Percentiles rank a stretch among this genome's conserved stretches.
Evolutionary conservation across 2,329 filamentous ascomycete genomes (phyloP).

Genomic region (Blastomyces silverae): DNA sequence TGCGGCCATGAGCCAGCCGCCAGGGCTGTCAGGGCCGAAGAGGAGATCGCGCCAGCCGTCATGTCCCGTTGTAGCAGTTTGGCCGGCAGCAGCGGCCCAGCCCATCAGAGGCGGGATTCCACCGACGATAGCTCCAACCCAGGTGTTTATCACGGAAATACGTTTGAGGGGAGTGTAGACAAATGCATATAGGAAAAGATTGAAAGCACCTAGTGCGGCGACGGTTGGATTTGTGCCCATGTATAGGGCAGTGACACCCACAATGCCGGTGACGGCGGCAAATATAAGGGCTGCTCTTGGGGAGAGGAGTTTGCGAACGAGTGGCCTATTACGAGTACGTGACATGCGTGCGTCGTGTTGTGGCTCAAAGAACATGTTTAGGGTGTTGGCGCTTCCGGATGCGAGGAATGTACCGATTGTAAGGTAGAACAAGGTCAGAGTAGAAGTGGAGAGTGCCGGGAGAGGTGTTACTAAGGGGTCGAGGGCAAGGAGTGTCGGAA

Average conservation of each 20-base stretch:
- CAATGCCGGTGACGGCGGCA: constrained; percentile 62
- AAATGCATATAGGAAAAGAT: constrained; percentile 84
- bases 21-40: constrained; percentile 60
- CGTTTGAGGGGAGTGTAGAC: constrained; percentile 91
- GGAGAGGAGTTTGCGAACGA: constrained; percentile 74
- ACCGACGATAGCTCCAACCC: constrained; percentile 87
- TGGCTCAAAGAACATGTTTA: constrained; percentile 97
- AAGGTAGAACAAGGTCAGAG: constrained; percentile 85
- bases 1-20: constrained; percentile 81
- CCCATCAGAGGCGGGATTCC: constrained; percentile 96
- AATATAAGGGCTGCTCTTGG: constrained; percentile 67
- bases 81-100: constrained; percentile 89
- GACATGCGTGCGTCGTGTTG: constrained; percentile 87
- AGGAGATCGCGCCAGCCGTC: constrained; percentile 73
- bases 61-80: constrained; percentile 64
- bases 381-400: constrained; percentile 81
- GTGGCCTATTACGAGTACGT: constrained; percentile 80
- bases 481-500: constrained; percentile 76
- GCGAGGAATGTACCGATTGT: constrained; percentile 83
- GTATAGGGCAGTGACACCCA: constrained; percentile 68
- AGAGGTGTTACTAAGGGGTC: constrained; percentile 58
- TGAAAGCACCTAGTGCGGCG: constrained; percentile 72
- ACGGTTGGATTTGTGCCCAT: constrained; percentile 92
- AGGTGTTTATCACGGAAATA: constrained; percentile 80
- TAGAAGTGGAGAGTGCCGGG: constrained; percentile 62